Percentiles rank a stretch among this genome's conserved stretches.
Evolutionary conservation across 768 basidiomycete genomes (phyloP).

Genomic region (Xanthoconium purpureum): DNA sequence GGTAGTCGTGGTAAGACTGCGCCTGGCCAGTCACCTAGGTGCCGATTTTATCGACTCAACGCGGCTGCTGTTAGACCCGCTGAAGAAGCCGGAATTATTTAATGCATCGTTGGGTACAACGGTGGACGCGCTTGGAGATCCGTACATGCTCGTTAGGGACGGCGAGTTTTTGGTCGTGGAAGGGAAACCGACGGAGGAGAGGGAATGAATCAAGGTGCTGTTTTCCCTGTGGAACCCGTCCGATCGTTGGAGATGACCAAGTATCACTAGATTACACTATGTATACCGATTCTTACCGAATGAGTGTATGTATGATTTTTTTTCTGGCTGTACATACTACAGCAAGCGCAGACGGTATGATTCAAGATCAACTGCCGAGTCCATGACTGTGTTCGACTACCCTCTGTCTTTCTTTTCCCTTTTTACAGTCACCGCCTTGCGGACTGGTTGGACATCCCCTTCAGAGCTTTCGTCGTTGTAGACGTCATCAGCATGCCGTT

Average conservation of each 20-base stretch:
- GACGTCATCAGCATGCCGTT: conserved; percentile 42
- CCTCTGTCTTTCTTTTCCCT: conserved; percentile 36
- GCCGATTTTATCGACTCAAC: conserved; percentile 9
- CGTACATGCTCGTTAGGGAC: conserved; percentile 4
- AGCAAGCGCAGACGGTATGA: no score
- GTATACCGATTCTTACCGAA: no score
- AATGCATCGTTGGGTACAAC: conserved; percentile 3
- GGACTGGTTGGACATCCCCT: conserved; percentile 40
- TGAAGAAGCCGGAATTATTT: conserved; percentile 14
- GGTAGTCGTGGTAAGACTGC: conserved; percentile 3
- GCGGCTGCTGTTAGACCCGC: conserved; percentile 9
- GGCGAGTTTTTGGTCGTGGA: not conserved
- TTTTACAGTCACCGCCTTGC: conserved; percentile 25
- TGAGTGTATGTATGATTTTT: no score
- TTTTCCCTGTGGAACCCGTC: no score
- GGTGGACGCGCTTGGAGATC: not conserved
- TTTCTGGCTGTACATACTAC: no score
- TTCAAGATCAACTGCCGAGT: no score
- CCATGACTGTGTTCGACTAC: no score
- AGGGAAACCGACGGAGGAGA: no score
- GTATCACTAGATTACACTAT: no score
- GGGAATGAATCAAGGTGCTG: no score
- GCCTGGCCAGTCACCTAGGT: conserved; percentile 1
- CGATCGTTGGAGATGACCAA: not conserved
- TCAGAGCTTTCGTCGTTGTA: conserved; percentile 31